Conservation (phyloP, 2,329 filamentous ascomycete species). For the Zasmidium citrigriseum region DNA sequence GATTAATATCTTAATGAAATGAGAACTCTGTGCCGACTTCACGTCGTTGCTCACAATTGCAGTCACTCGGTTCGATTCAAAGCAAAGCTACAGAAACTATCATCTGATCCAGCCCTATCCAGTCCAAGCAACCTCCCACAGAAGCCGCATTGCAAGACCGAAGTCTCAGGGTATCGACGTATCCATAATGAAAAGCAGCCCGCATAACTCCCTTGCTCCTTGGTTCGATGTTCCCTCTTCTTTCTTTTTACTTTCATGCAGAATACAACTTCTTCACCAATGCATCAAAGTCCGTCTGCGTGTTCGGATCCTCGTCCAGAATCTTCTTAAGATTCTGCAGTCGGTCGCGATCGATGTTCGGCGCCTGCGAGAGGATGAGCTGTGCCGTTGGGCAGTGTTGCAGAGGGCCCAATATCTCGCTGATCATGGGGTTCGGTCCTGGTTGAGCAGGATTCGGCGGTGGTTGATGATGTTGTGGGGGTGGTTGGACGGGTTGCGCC, state of each 20-base stretch:
- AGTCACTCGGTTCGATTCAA: too few relatives aligned
- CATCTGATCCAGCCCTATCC: too few relatives aligned
- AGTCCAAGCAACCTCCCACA: not conserved
- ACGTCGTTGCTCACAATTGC: too few relatives aligned
- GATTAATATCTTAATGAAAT: too few relatives aligned
- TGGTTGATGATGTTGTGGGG: conserved; percentile 35
- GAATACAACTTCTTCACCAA: conserved; percentile 27
- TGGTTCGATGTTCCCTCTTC: not conserved
- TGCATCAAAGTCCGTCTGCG: conserved; percentile 58
- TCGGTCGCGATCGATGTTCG: conserved; percentile 52
- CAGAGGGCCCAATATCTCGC: conserved; percentile 45
- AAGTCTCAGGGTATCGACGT: not conserved
- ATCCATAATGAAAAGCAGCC: not conserved
- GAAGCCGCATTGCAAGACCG: not conserved
- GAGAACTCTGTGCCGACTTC: not conserved
- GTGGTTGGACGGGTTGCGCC: conserved; percentile 38
- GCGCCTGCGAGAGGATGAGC: conserved; percentile 36
- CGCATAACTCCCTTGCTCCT: not conserved
- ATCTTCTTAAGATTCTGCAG: conserved; percentile 73
- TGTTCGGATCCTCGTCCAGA: conserved; percentile 64
- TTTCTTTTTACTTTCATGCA: not conserved
- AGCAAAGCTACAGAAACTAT: too few relatives aligned
- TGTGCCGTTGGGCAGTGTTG: conserved; percentile 45
- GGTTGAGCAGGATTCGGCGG: conserved; percentile 25
- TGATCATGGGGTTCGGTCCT: conserved; percentile 37